Evolutionary conservation across 495 filamentous ascomycete species (phyloP), one percentile per base, ranked within the genome.

Genomic region (Aspergillus haitiensis): DNA sequence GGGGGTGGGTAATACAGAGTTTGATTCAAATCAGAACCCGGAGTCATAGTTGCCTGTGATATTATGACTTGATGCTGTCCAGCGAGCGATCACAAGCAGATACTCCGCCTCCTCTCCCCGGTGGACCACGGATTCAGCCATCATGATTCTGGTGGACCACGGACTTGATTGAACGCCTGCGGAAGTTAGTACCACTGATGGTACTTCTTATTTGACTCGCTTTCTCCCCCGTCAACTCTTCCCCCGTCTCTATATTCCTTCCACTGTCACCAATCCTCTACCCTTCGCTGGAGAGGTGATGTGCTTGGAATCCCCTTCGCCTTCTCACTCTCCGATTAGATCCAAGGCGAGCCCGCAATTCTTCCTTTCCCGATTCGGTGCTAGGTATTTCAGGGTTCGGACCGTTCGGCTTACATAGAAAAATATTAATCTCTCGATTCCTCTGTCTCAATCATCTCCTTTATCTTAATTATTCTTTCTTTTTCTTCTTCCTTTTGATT

Each of bases 361-460:
- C 64, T 64, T 70, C 65, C 70, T 71, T 55, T 68, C 73, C 64
- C 65, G 66, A n/a, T 67, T 57, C 60, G 56, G 45, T 52, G 56
- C 62, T 49, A 66, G 21, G 21, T 27, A 40, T 55, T 55, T 60
- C 54, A 59, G 62, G 54, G 48, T 63, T 60, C 62, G 58, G 58
- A 61, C 52, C 60, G 55, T 63, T 52, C 67, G 62, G 49, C 52
- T 59, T 33, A 62, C 55, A 33, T 64, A 15, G 46, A 21, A 54
- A 37, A 52, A 56, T 57, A 32, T 33, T 53, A 40, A 61, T 48
- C 50, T 32, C 42, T 16, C 6, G 46, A 54, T 61, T 44, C 42
- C 15, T 37, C 15, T 48, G 18, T 58, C 18, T 51, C 35, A 42
- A n/a, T 53, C 37, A 36, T 7, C 8, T 44, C 45, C 47, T 11